phyloP scores from a whole-genome alignment of 148 eudicot species.

The Hydrangea macrophylla region DNA sequence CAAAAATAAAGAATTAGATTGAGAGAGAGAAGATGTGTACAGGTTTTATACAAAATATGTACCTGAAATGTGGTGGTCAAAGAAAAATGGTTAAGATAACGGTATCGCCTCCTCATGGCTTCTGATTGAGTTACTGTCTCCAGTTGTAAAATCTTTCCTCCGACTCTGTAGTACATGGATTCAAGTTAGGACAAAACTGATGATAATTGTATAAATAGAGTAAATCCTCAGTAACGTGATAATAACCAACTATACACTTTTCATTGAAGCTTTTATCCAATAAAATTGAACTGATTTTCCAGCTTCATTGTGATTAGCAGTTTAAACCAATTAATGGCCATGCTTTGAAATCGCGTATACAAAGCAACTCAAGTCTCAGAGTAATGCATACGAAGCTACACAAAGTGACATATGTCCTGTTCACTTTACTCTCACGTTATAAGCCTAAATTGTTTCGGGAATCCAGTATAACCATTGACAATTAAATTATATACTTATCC shows the following conservation, averaged over 20 bases:
- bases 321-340: too few species aligned
- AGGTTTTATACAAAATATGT: not conserved
- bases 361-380: too few species aligned
- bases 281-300: too few species aligned
- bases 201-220: not conserved
- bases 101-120: slow-evolving; percentile 87
- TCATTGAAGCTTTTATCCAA: not conserved
- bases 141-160: slow-evolving; percentile 78
- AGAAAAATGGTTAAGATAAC: slow-evolving; percentile 85
- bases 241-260: not conserved
- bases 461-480: too few species aligned
- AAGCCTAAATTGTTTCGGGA: too few species aligned
- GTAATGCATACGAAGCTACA: too few species aligned
- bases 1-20: slow-evolving; percentile 5
- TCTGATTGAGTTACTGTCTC: slow-evolving; percentile 93
- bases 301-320: too few species aligned
- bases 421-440: too few species aligned
- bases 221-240: not conserved
- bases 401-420: too few species aligned
- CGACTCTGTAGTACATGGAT: slow-evolving; percentile 47
- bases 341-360: too few species aligned
- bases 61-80: slow-evolving; percentile 95
- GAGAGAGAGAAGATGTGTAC: slow-evolving; percentile 1
- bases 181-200: slow-evolving; percentile 11
- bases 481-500: too few species aligned